Conservation (phyloP, 768 basidiomycete species). For the Kwoniella sp. region DNA sequence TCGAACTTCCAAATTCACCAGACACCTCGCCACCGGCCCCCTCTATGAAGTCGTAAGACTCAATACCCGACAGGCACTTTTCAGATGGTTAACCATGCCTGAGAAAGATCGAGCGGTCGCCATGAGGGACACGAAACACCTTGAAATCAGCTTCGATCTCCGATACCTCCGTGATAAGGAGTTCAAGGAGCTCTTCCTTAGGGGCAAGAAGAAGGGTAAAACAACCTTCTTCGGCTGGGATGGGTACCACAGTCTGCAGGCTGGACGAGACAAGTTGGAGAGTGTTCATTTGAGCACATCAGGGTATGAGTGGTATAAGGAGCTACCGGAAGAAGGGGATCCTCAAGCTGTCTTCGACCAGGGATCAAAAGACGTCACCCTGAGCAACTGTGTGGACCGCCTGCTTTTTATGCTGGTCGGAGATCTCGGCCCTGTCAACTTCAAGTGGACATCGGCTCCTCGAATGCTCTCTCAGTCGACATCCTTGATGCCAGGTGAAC, state of each 20-base stretch:
- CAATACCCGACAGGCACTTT: neutral
- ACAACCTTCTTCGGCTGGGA: neutral
- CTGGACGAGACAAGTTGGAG: neutral
- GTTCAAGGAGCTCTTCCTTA: neutral
- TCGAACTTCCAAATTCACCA: neutral
- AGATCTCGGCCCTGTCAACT: neutral
- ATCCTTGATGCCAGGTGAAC: too few relatives aligned
- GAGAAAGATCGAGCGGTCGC: neutral
- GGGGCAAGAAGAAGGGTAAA: neutral
- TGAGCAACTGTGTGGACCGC: neutral
- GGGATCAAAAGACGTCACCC: neutral
- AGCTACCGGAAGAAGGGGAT: neutral
- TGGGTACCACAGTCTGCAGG: neutral
- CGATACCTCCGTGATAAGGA: neutral
- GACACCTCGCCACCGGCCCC: neutral
- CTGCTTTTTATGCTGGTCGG: neutral
- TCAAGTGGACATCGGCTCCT: neutral
- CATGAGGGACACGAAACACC: neutral
- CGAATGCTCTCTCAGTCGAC: neutral
- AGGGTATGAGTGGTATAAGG: slow-evolving; percentile 2
- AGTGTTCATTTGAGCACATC: neutral
- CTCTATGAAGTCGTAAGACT: neutral
- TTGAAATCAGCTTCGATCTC: neutral
- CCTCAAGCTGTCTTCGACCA: neutral
- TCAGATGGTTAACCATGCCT: neutral